These are phyloP conservation scores for Paracoccidioides brasiliensis DNA, from an alignment of 2,329 filamentous ascomycete species.

Conservation along the genomic window DNA sequence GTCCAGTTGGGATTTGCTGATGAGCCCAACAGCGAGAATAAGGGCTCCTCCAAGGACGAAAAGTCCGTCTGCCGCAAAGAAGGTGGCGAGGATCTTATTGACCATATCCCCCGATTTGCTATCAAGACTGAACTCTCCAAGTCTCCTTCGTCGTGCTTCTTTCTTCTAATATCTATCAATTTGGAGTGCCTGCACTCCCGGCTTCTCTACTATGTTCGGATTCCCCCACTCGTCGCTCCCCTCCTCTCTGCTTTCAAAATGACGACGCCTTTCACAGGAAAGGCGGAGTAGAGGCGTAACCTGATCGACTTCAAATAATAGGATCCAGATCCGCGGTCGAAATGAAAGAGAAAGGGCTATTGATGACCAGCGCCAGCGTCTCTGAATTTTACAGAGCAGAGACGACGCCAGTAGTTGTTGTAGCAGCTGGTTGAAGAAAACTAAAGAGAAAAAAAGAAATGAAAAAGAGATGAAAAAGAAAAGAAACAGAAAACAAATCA, in stretches of 20 bases:
- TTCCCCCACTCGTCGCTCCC: not conserved
- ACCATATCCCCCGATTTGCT: slow-evolving; percentile 24
- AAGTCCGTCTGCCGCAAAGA: slow-evolving; percentile 38
- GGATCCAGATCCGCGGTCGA: not conserved
- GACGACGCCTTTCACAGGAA: not conserved
- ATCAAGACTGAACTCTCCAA: not conserved
- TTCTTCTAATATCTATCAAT: not conserved
- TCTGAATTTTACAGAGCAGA: not conserved
- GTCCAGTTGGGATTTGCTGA: slow-evolving; percentile 33
- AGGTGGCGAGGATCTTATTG: slow-evolving; percentile 42
- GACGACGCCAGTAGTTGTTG: not conserved
- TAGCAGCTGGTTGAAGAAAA: not conserved
- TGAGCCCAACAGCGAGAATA: slow-evolving; percentile 41
- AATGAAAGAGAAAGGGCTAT: not conserved
- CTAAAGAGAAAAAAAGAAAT: not conserved
- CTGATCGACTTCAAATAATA: not conserved
- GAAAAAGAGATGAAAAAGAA: not conserved
- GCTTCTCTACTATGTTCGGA: not conserved
- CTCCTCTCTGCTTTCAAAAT: not conserved
- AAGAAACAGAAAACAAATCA: not conserved
- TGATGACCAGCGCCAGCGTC: slow-evolving; percentile 3
- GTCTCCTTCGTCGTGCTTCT: not conserved
- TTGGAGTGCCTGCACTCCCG: not conserved
- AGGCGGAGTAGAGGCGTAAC: not conserved
- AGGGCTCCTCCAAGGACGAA: slow-evolving; percentile 41